phyloP scores from a whole-genome alignment of 305 asterid species.

The Plantago rigida region DNA sequence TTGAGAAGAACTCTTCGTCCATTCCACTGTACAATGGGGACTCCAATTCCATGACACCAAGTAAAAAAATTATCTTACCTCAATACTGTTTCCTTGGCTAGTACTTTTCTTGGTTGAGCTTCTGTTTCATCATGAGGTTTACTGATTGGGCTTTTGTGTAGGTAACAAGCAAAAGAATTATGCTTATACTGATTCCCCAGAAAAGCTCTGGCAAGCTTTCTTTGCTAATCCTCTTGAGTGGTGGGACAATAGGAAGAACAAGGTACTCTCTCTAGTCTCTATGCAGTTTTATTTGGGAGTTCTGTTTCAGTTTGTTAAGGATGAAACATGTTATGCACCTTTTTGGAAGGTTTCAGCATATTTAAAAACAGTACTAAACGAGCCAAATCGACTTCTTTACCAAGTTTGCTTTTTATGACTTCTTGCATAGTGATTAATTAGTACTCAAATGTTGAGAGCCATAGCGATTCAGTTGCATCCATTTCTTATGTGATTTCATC shows the following conservation, averaged over 20 bases:
- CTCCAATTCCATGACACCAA: constrained; percentile 40
- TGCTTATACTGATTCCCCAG: constrained; percentile 48
- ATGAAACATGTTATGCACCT: neutral
- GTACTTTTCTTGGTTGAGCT: constrained; percentile 14
- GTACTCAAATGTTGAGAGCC: neutral
- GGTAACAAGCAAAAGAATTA: constrained; percentile 45
- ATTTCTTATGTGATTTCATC: neutral
- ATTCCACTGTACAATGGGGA: constrained; percentile 52
- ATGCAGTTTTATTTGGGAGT: neutral
- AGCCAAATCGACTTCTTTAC: neutral
- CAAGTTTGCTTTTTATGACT: neutral
- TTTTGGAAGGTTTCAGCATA: neutral
- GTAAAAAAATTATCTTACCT: constrained; percentile 24
- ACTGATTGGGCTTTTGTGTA: constrained; percentile 21
- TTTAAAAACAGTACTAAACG: neutral
- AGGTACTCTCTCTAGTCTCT: constrained; percentile 37
- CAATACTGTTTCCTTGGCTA: neutral
- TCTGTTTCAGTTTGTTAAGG: neutral
- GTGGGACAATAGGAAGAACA: constrained; percentile 96
- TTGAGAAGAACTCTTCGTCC: constrained; percentile 47
- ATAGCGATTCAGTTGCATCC: too few relatives aligned
- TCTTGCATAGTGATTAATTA: neutral
- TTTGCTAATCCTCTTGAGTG: constrained; percentile 85
- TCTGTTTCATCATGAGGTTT: constrained; percentile 18
- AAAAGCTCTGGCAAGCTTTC: constrained; percentile 93